Evolutionary conservation across 768 basidiomycete species (phyloP).

Genomic region (Astraeus odoratus): DNA sequence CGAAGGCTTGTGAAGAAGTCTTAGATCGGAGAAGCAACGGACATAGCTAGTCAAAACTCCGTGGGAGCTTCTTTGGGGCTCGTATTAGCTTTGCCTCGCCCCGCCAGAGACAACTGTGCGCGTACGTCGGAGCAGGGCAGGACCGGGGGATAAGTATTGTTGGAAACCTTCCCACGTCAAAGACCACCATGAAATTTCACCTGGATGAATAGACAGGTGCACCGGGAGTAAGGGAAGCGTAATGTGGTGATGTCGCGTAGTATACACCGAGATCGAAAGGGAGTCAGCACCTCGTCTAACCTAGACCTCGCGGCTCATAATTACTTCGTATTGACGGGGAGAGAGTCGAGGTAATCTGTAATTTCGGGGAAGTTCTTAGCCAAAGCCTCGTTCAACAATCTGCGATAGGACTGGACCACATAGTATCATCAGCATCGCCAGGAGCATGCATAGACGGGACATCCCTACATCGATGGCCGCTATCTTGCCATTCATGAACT

Average conservation of each 20-base stretch:
- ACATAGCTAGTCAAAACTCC: not conserved
- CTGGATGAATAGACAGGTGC: too few relatives aligned
- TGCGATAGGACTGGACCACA: conserved; percentile 57
- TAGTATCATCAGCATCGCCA: conserved; percentile 3
- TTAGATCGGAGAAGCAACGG: not conserved
- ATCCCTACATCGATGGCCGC: conserved; percentile 60
- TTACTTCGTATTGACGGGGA: not conserved
- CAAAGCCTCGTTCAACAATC: conserved; percentile 61
- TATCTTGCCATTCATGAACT: conserved; percentile 88
- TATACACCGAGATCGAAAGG: too few relatives aligned
- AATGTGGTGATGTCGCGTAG: too few relatives aligned
- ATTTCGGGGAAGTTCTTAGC: conserved; percentile 64
- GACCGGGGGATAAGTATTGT: too few relatives aligned
- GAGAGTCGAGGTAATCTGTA: conserved; percentile 18
- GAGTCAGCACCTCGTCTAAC: too few relatives aligned
- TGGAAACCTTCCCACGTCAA: too few relatives aligned
- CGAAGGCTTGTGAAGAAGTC: too few relatives aligned
- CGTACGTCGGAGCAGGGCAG: too few relatives aligned
- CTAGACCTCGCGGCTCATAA: not conserved
- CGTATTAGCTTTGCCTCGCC: too few relatives aligned
- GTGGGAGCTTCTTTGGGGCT: not conserved
- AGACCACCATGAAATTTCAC: too few relatives aligned
- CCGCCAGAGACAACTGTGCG: too few relatives aligned
- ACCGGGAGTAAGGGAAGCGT: too few relatives aligned
- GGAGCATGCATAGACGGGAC: not conserved